Percentiles rank a stretch among this genome's conserved stretches.
phyloP scores from a whole-genome alignment of 768 basidiomycete species.

The Terana coerulea region DNA sequence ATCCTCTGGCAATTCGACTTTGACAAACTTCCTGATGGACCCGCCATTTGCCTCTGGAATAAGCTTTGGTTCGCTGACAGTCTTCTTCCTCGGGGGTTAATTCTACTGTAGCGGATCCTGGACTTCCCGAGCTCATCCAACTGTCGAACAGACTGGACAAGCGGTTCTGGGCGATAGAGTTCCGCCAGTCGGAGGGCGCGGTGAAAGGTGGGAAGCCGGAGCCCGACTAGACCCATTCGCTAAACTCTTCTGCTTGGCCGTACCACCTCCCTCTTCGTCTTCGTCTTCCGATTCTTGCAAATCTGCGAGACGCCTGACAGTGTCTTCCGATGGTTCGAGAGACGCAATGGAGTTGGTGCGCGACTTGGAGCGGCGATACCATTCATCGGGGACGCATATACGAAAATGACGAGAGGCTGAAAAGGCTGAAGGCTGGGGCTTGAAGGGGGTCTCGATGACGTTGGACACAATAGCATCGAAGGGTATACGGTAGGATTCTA shows the following conservation, averaged over 20 bases:
- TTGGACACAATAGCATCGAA: conserved; percentile 38
- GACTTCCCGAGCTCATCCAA: conserved; percentile 48
- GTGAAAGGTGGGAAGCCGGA: conserved; percentile 14
- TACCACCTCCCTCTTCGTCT: conserved; percentile 48
- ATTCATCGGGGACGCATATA: conserved; percentile 74
- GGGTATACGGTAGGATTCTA: conserved; percentile 45
- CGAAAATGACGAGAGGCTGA: conserved; percentile 41
- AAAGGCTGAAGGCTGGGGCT: conserved; percentile 13
- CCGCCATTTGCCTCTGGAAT: conserved; percentile 44
- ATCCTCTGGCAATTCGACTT: conserved; percentile 26
- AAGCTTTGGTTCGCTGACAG: conserved; percentile 69
- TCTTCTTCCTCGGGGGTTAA: conserved; percentile 39
- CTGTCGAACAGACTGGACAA: conserved; percentile 65
- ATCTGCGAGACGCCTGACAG: conserved; percentile 44
- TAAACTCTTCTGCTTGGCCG: conserved; percentile 50
- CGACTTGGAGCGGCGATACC: conserved; percentile 70
- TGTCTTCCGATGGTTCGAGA: conserved; percentile 47
- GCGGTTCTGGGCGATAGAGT: conserved; percentile 52
- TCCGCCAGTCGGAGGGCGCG: conserved; percentile 44
- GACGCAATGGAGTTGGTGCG: conserved; percentile 45
- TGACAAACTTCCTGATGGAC: conserved; percentile 14
- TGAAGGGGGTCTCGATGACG: conserved; percentile 36
- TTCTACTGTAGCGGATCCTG: conserved; percentile 36
- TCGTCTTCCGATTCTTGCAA: conserved; percentile 47
- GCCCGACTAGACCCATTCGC: conserved; percentile 14